phyloP scores from a whole-genome alignment of 305 asterid genomes.

The Andrographis paniculata region DNA sequence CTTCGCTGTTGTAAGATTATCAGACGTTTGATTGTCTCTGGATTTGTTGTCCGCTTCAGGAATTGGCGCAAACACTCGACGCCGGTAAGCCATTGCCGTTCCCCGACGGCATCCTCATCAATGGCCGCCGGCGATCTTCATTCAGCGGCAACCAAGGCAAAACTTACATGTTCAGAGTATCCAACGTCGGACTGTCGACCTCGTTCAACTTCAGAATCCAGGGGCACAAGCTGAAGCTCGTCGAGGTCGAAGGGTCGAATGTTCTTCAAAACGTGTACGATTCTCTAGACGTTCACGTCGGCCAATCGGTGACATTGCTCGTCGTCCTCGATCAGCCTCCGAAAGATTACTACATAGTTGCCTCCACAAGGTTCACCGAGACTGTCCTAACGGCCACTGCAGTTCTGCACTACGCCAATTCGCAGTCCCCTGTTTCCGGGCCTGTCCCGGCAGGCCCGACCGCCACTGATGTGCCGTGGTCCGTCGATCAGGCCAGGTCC shows the following conservation, averaged over 20 bases:
- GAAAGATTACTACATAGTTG: constrained; percentile 72
- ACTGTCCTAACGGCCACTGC: constrained; percentile 37
- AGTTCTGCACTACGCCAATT: constrained; percentile 61
- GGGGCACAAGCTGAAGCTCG: constrained; percentile 74
- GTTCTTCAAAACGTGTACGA: constrained; percentile 64
- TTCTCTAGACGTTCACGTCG: constrained; percentile 74
- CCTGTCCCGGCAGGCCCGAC: constrained; percentile 58
- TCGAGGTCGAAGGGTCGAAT: constrained; percentile 91
- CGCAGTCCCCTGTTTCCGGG: constrained; percentile 54
- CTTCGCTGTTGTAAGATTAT: no score
- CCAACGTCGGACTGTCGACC: constrained; percentile 68
- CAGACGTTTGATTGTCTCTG: no score
- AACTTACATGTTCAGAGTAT: constrained; percentile 83
- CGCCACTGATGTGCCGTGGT: constrained; percentile 39
- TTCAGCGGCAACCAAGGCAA: constrained; percentile 74
- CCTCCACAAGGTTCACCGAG: constrained; percentile 61
- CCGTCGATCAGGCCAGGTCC: constrained; percentile 79
- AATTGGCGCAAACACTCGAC: constrained; percentile 58
- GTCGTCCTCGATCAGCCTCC: constrained; percentile 70
- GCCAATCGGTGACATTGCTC: constrained; percentile 68
- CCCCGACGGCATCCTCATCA: constrained; percentile 73
- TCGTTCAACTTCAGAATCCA: constrained; percentile 80
- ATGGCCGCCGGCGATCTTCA: constrained; percentile 50
- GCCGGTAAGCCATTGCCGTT: constrained; percentile 60
- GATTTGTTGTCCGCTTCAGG: constrained; percentile 37